phyloP scores from a whole-genome alignment of 306 rosid genomes.

The Medicago lupulina region DNA sequence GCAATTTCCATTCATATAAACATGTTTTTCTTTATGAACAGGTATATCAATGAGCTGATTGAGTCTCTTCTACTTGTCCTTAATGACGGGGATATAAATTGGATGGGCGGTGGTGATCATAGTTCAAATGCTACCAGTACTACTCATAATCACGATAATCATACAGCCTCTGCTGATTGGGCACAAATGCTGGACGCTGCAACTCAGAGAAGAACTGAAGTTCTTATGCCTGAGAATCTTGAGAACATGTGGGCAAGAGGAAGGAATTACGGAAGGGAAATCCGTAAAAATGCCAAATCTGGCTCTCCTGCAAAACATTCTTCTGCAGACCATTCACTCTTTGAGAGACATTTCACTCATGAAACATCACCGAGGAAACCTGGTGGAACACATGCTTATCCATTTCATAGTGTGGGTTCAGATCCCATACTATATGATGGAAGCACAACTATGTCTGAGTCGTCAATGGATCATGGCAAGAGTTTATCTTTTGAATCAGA shows the following conservation, averaged over 20 bases:
- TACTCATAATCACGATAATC: conserved; percentile 50
- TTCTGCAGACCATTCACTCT: conserved; percentile 41
- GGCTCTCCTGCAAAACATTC: conserved; percentile 49
- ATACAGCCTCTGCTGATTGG: conserved; percentile 77
- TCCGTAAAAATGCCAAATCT: conserved; percentile 48
- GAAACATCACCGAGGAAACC: conserved; percentile 45
- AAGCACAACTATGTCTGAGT: conserved; percentile 47
- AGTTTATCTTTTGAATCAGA: conserved; percentile 43
- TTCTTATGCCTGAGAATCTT: conserved; percentile 95
- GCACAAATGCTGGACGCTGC: conserved; percentile 77
- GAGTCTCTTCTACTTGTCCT: conserved; percentile 67
- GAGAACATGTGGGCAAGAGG: conserved; percentile 99
- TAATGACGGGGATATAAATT: conserved; percentile 54
- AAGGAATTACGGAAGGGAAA: conserved; percentile 77
- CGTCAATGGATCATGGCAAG: conserved; percentile 48
- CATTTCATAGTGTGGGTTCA: conserved; percentile 41
- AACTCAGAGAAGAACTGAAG: conserved; percentile 94
- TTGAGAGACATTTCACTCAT: conserved; percentile 44
- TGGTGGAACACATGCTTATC: conserved; percentile 41
- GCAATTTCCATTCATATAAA: conserved; percentile 28
- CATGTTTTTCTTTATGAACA: conserved; percentile 50
- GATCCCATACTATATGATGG: conserved; percentile 51
- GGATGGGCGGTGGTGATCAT: conserved; percentile 49
- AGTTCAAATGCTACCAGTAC: conserved; percentile 44
- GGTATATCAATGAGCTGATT: conserved; percentile 84